Evolutionary conservation across 2,329 filamentous ascomycete genomes (phyloP), one percentile per base, ranked within the genome.

Genomic region (Stagonosporopsis vannaccii): DNA sequence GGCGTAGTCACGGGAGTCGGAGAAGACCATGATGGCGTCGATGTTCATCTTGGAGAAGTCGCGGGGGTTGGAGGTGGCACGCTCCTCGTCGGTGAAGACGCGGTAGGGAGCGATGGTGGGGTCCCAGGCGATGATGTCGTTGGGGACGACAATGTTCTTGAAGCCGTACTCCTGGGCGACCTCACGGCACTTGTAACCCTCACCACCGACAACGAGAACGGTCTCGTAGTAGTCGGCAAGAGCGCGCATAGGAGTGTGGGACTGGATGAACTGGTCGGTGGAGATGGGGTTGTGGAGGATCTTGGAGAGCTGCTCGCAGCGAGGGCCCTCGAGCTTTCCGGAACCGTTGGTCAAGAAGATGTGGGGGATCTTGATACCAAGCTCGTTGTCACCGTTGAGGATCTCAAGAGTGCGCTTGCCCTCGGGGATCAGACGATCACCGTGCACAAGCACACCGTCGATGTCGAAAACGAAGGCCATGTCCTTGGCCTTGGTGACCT

Each of bases 391-490:
- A 43, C 88, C 88, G 75, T 90, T 90, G 46, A 90, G 80, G 74
- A 90, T 90, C 73, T 88, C 85, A 35, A 90, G 83, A 13, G 84
- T 85, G 55, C 85, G 82, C 68, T 84, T 80, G 58, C 86, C 88
- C 77, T 90, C 84, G 37, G 87, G 86, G 60, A 91, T 90, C 56
- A 89, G 78, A 55, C 87, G 81, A 76, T 89, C 87, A 69, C 88
- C 88, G 76, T 90, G 88, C 53, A 90, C 88, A 22, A 91, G 81
- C 56, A 92, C 89, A 79, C 89, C 89, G 67, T 92, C 86, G 60
- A 88, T 88, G 74, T 92, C 90, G 70, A 92, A 93, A 68, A 88
- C 90, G 63, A 92, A 92, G 6, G 88, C 87, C 88, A 92, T 91
- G 79, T 91, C 87, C 82, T 91, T 91, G 56, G 88, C 89, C 55